Percentiles rank a stretch among this genome's conserved stretches.
These are phyloP conservation scores for Metschnikowia noctiluminum DNA, from an alignment of 805 yeast species.

Conservation along the genomic window DNA sequence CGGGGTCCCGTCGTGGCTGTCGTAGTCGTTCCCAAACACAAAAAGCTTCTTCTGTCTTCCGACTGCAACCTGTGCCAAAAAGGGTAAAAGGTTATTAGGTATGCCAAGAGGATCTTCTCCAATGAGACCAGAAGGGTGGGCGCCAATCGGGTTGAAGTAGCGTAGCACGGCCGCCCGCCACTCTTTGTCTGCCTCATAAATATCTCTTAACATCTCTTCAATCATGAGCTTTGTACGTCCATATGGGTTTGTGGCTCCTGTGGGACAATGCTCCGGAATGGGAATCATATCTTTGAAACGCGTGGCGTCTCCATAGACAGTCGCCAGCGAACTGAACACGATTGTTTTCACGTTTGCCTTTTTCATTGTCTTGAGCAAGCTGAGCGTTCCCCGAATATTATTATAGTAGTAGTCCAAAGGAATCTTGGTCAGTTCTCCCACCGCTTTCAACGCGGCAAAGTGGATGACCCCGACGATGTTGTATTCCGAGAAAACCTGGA, in stretches of 20 bases:
- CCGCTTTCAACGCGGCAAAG: slow-evolving; percentile 82
- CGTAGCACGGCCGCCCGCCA: slow-evolving; percentile 64
- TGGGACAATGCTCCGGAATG: slow-evolving; percentile 74
- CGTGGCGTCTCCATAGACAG: slow-evolving; percentile 81
- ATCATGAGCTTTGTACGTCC: slow-evolving; percentile 68
- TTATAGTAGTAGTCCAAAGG: slow-evolving; percentile 69
- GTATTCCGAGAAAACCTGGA: slow-evolving; percentile 46
- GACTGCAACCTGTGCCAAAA: slow-evolving; percentile 72
- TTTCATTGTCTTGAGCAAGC: slow-evolving; percentile 52
- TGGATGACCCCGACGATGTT: slow-evolving; percentile 62
- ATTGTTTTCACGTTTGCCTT: slow-evolving; percentile 45
- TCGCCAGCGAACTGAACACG: slow-evolving; percentile 77
- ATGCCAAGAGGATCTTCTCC: slow-evolving; percentile 81
- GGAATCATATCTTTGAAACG: slow-evolving; percentile 71
- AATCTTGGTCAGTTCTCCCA: slow-evolving; percentile 67
- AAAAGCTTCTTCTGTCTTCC: slow-evolving; percentile 62
- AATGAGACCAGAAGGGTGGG: slow-evolving; percentile 74
- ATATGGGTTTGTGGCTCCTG: slow-evolving; percentile 73
- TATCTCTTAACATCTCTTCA: slow-evolving; percentile 59
- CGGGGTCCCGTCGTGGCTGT: slow-evolving; percentile 74
- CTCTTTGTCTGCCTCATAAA: slow-evolving; percentile 40
- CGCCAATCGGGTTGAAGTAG: slow-evolving; percentile 83
- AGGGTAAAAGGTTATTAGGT: slow-evolving; percentile 75
- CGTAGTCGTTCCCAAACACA: slow-evolving; percentile 73
- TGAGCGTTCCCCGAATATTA: slow-evolving; percentile 64